phyloP scores from a whole-genome alignment of 352 stramenopile genomes.

The Globisporangium cederbergense region DNA sequence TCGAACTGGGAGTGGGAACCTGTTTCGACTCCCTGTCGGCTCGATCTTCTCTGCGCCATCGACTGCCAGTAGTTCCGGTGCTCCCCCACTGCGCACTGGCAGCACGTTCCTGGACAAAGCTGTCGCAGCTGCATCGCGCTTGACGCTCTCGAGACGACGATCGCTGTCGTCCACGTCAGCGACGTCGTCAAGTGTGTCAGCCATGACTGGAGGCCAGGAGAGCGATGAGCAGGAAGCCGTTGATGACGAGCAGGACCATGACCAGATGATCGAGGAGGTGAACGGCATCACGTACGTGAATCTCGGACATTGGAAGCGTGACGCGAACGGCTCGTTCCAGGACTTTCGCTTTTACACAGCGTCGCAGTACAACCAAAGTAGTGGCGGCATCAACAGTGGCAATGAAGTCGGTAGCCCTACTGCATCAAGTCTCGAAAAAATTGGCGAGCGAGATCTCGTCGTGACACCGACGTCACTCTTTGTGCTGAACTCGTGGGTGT shows the following conservation, averaged over 20 bases:
- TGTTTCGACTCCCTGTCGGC: conserved; percentile 17
- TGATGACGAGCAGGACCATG: conserved; percentile 12
- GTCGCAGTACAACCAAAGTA: conserved; percentile 24
- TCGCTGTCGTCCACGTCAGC: conserved; percentile 31
- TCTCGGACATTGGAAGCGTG: conserved; percentile 44
- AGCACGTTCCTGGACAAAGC: conserved; percentile 74
- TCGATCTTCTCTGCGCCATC: conserved; percentile 13
- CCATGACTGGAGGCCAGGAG: conserved; percentile 5
- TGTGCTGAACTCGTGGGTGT: conserved; percentile 38
- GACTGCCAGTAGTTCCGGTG: conserved; percentile 5
- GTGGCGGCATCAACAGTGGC: background rate
- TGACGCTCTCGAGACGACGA: conserved; percentile 26
- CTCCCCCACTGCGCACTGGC: conserved; percentile 44
- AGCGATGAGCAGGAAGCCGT: conserved; percentile 14
- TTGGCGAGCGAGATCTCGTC: conserved; percentile 69
- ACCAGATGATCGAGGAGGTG: conserved; percentile 18
- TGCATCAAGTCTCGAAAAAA: conserved; percentile 15
- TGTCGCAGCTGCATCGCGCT: conserved; percentile 54
- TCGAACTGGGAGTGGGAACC: conserved; percentile 19
- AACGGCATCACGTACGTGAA: conserved; percentile 33
- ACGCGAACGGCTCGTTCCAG: conserved; percentile 27
- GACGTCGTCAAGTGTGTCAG: conserved; percentile 10
- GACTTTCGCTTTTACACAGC: conserved; percentile 48
- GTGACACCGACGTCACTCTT: conserved; percentile 52
- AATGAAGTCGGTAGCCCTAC: background rate